Conservation (phyloP, 176 grass and related monocot species). For the Ensete glaucum region DNA sequence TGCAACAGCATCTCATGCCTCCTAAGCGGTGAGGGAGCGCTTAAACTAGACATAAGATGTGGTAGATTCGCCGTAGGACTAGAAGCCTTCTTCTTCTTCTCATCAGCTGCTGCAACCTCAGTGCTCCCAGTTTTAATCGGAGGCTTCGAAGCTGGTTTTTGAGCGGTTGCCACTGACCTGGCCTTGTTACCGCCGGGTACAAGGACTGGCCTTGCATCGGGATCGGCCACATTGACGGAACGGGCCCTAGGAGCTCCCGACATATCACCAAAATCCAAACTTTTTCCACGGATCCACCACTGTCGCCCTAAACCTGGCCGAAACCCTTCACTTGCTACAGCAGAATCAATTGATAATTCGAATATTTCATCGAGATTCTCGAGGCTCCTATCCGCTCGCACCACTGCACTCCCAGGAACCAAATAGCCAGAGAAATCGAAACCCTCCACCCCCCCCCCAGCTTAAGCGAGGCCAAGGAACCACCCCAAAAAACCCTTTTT, state of each 20-base stretch:
- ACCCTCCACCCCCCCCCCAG: background rate
- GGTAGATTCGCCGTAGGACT: background rate
- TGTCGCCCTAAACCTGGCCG: constrained; percentile 1
- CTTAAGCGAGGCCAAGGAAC: too few species aligned
- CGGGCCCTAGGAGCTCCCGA: constrained; percentile 57
- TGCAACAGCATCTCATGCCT: constrained; percentile 35
- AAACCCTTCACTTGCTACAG: constrained; percentile 12
- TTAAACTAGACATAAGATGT: background rate
- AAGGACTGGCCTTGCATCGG: constrained; percentile 52
- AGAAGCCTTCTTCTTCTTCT: constrained; percentile 18
- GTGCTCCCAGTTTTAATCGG: constrained; percentile 31
- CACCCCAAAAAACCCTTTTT: background rate
- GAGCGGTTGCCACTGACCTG: constrained; percentile 16
- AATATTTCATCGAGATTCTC: background rate
- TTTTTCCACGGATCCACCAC: constrained; percentile 24
- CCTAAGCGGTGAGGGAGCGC: constrained; percentile 25
- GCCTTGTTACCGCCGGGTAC: constrained; percentile 80
- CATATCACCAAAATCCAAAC: constrained; percentile 33
- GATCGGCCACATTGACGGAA: constrained; percentile 52
- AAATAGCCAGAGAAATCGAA: background rate
- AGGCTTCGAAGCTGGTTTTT: constrained; percentile 58
- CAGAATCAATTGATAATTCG: background rate
- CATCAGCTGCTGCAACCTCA: background rate
- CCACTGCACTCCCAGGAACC: too few species aligned
- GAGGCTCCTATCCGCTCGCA: background rate